Conservation (phyloP, 2,329 filamentous ascomycete genomes). For the Botrytis byssoidea region DNA sequence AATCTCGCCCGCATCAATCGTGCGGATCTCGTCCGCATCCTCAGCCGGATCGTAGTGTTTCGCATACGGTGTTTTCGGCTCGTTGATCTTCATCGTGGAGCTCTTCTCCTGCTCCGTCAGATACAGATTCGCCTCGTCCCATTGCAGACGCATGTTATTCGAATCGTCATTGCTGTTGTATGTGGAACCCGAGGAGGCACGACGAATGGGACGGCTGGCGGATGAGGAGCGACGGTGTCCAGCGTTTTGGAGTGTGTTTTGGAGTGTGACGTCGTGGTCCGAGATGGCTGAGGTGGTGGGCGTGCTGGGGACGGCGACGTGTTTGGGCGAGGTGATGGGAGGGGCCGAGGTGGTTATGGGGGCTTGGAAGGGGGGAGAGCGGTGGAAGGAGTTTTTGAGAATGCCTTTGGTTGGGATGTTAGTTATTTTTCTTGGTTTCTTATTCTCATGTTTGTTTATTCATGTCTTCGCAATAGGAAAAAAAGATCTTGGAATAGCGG, state of each 20-base stretch:
- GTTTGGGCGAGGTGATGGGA: conserved; percentile 31
- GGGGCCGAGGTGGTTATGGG: conserved; percentile 47
- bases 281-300: background rate
- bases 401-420: conserved; percentile 61
- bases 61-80: conserved; percentile 96
- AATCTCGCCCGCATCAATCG: conserved; percentile 68
- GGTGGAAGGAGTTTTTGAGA: conserved; percentile 81
- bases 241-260: conserved; percentile 93
- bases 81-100: conserved; percentile 97
- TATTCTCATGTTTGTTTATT: background rate
- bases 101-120: conserved; percentile 94
- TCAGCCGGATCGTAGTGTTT: conserved; percentile 87
- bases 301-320: conserved; percentile 35
- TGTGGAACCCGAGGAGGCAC: conserved; percentile 42
- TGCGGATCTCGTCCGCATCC: conserved; percentile 67
- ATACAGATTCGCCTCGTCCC: conserved; percentile 98
- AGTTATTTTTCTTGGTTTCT: background rate
- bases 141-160: conserved; percentile 76
- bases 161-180: conserved; percentile 42
- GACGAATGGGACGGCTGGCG: conserved; percentile 58
- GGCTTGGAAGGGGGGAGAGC: conserved; percentile 50
- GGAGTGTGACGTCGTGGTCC: conserved; percentile 67
- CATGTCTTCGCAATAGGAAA: no score
- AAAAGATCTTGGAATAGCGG: conserved; percentile 3
- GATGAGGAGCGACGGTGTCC: conserved; percentile 84